Evolutionary conservation across 176 grass and related monocot genomes (phyloP).

Genomic region (barley (Hordeum vulgare)): DNA sequence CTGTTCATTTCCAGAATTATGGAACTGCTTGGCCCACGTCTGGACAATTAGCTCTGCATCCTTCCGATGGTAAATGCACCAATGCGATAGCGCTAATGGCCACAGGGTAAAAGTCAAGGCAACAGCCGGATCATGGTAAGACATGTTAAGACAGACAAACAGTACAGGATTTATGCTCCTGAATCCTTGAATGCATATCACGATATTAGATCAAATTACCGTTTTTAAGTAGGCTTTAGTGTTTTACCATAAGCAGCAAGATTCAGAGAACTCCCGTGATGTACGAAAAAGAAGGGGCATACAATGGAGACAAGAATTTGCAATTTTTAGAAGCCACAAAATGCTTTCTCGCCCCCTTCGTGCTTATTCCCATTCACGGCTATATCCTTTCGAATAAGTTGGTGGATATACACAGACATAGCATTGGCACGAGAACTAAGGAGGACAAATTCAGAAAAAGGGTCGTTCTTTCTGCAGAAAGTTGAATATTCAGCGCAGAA

Average conservation of each 20-base stretch:
- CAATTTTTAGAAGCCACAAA: not conserved
- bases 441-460: not conserved
- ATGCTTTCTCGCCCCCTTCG: not conserved
- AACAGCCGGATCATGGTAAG: slow-evolving; percentile 14
- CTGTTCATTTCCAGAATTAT: slow-evolving; percentile 65
- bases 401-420: not conserved
- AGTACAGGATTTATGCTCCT: not conserved
- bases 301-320: not conserved
- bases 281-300: not conserved
- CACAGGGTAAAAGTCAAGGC: slow-evolving; percentile 43
- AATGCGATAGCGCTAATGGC: slow-evolving; percentile 83
- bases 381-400: not conserved
- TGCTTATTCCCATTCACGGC: not conserved
- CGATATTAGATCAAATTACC: slow-evolving; percentile 1
- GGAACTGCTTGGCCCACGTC: slow-evolving; percentile 94
- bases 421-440: not conserved
- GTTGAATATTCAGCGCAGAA: not conserved
- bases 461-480: not conserved
- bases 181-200: not conserved
- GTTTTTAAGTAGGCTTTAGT: not conserved
- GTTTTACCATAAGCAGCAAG: not conserved
- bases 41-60: slow-evolving; percentile 80
- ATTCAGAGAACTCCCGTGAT: not conserved
- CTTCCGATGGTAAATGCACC: slow-evolving; percentile 99
- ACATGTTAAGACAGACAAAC: slow-evolving; percentile 6